Percentiles rank a stretch among this genome's conserved stretches.
Evolutionary conservation across 176 grass and related monocot genomes (phyloP).

Genomic region (Bromus sterilis): DNA sequence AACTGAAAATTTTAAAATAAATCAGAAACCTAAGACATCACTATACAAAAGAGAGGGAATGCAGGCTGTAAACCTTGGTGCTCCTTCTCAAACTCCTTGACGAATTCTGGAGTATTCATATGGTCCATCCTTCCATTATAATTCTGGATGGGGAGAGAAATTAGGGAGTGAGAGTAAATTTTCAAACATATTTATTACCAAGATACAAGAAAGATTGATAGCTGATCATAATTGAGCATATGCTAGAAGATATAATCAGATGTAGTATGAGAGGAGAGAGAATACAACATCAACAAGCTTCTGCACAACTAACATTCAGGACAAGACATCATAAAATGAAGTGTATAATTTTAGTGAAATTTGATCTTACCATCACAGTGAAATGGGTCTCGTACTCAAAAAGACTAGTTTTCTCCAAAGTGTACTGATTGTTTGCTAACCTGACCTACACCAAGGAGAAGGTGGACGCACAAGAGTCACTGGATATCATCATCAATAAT

Average conservation of each 20-base stretch:
- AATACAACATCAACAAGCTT: background rate
- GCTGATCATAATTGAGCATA: background rate
- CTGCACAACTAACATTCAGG: slow-evolving; percentile 8
- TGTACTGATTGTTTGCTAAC: slow-evolving; percentile 90
- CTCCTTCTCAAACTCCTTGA: slow-evolving; percentile 87
- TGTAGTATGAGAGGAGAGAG: background rate
- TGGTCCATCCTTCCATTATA: slow-evolving; percentile 82
- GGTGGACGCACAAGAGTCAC: slow-evolving; percentile 14
- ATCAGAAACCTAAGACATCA: background rate
- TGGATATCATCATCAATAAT: slow-evolving; percentile 9
- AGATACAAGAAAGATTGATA: background rate
- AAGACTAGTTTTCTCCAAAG: slow-evolving; percentile 80
- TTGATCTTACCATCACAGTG: slow-evolving; percentile 81
- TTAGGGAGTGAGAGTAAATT: background rate
- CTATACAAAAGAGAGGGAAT: background rate
- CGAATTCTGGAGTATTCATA: slow-evolving; percentile 83
- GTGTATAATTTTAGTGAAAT: background rate
- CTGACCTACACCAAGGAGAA: slow-evolving; percentile 58
- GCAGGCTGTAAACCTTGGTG: slow-evolving; percentile 57
- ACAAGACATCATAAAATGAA: background rate
- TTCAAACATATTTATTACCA: background rate
- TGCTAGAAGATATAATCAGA: background rate
- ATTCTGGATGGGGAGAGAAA: slow-evolving; percentile 52
- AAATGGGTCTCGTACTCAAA: slow-evolving; percentile 99
- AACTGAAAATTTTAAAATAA: slow-evolving; percentile 33